A percentile compares a stretch with the other conserved stretches of the same genome.
Conservation (phyloP, 371 early-diverging fungal species). For the Mucor racemosus region DNA sequence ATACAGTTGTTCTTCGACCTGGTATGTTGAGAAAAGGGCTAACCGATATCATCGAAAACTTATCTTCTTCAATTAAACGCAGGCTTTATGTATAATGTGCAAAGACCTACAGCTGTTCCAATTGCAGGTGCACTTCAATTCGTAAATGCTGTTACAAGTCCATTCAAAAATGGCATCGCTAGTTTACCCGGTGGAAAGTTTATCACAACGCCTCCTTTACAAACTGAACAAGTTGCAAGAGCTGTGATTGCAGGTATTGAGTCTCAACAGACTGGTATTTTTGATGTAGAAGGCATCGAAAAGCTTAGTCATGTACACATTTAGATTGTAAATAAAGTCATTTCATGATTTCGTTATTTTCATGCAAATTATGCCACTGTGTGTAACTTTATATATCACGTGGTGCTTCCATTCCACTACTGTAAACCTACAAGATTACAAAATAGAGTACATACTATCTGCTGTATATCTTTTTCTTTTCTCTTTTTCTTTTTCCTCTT, state of each 20-base stretch:
- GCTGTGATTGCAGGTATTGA: slow-evolving; percentile 62
- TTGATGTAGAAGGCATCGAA: slow-evolving; percentile 58
- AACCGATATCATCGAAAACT: no score
- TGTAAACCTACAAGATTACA: neutral
- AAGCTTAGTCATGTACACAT: slow-evolving; percentile 27
- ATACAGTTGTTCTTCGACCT: slow-evolving; percentile 71
- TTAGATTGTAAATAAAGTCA: slow-evolving; percentile 4
- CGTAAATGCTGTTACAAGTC: slow-evolving; percentile 50
- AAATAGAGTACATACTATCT: neutral
- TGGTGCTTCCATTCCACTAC: neutral
- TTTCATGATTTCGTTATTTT: neutral
- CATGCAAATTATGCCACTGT: slow-evolving; percentile 6
- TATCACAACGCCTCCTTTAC: slow-evolving; percentile 62
- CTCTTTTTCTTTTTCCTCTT: slow-evolving; percentile 8
- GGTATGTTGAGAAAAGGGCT: slow-evolving; percentile 34
- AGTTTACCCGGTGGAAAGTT: slow-evolving; percentile 64
- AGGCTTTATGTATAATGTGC: slow-evolving; percentile 69
- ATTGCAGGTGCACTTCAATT: slow-evolving; percentile 60
- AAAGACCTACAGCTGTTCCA: slow-evolving; percentile 63
- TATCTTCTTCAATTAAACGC: neutral
- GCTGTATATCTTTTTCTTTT: neutral
- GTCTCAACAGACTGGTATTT: slow-evolving; percentile 46
- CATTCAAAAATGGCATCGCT: slow-evolving; percentile 49
- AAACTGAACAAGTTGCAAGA: slow-evolving; percentile 65
- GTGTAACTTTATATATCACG: slow-evolving; percentile 11